A percentile compares a stretch with the other conserved stretches of the same genome.
phyloP scores from a whole-genome alignment of 1,139 yeast genomes.

The Barnettozyma hawaiiensis region DNA sequence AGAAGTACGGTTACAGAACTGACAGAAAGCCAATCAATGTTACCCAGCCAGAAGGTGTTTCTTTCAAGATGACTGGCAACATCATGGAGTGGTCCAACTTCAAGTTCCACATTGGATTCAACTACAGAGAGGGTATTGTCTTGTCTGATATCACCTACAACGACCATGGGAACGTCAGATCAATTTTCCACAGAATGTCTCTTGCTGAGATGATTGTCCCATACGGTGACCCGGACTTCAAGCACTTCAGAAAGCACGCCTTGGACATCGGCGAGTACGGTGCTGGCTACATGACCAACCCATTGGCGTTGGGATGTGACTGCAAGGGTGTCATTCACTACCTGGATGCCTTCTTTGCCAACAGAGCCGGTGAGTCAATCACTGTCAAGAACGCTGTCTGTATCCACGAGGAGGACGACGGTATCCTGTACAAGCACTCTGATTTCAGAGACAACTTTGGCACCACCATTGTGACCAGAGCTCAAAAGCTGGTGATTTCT shows the following conservation, averaged over 20 bases:
- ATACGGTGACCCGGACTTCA: constrained; percentile 72
- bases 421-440: constrained; percentile 71
- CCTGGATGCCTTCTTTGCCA: constrained; percentile 67
- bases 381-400: constrained; percentile 74
- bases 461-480: constrained; percentile 70
- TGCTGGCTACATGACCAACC: constrained; percentile 81
- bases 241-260: constrained; percentile 81
- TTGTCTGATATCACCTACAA: constrained; percentile 67
- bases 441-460: constrained; percentile 78
- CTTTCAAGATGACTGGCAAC: constrained; percentile 64
- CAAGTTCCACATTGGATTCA: constrained; percentile 73
- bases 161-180: constrained; percentile 66
- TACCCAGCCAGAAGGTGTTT: constrained; percentile 78
- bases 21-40: constrained; percentile 60
- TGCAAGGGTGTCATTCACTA: constrained; percentile 82
- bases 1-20: constrained; percentile 56
- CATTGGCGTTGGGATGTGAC: constrained; percentile 73
- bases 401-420: constrained; percentile 83
- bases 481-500: constrained; percentile 65
- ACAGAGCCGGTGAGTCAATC: constrained; percentile 60
- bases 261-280: constrained; percentile 85
- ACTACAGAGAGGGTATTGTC: constrained; percentile 81
- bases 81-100: constrained; percentile 74
- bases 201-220: constrained; percentile 83
- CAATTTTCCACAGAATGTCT: constrained; percentile 73